A percentile compares a stretch with the other conserved stretches of the same genome.
Conservation (phyloP, 371 early-diverging fungal species). For the Batkoa obscura region DNA sequence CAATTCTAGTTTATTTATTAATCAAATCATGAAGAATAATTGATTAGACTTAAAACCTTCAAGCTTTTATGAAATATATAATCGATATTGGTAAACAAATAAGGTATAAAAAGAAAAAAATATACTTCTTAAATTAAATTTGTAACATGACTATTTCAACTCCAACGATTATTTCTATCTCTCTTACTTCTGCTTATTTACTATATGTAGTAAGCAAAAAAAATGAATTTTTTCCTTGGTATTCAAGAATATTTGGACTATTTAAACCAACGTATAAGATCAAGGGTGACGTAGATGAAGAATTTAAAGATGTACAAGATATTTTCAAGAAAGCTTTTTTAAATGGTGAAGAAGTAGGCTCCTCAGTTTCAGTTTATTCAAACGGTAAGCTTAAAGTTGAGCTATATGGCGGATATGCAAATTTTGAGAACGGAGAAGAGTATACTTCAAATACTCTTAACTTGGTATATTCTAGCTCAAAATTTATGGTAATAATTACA, state of each 20-base stretch:
- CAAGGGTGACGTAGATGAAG: not conserved
- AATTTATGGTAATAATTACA: conserved; percentile 16
- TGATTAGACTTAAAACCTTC: too few relatives aligned
- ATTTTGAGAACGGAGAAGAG: conserved; percentile 13
- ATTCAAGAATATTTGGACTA: not conserved
- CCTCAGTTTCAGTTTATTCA: conserved; percentile 25
- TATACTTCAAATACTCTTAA: conserved; percentile 34
- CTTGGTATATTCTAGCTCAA: conserved; percentile 43
- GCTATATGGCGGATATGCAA: conserved; percentile 40
- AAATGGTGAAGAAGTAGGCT: conserved; percentile 24
- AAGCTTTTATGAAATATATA: too few relatives aligned
- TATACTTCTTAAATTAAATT: too few relatives aligned
- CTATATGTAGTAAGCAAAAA: too few relatives aligned
- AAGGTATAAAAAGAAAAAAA: too few relatives aligned
- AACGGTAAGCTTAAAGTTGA: conserved; percentile 29
- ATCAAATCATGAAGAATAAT: too few relatives aligned
- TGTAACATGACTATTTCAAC: too few relatives aligned
- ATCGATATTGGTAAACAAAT: too few relatives aligned
- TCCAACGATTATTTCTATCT: too few relatives aligned
- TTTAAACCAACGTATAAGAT: not conserved
- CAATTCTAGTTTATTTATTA: too few relatives aligned
- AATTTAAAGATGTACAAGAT: not conserved
- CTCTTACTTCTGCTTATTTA: too few relatives aligned
- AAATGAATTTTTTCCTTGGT: not conserved
- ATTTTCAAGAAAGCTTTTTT: conserved; percentile 6